Evolutionary conservation across 495 filamentous ascomycete species (phyloP).

Genomic region (Mytilinidion resinicola): DNA sequence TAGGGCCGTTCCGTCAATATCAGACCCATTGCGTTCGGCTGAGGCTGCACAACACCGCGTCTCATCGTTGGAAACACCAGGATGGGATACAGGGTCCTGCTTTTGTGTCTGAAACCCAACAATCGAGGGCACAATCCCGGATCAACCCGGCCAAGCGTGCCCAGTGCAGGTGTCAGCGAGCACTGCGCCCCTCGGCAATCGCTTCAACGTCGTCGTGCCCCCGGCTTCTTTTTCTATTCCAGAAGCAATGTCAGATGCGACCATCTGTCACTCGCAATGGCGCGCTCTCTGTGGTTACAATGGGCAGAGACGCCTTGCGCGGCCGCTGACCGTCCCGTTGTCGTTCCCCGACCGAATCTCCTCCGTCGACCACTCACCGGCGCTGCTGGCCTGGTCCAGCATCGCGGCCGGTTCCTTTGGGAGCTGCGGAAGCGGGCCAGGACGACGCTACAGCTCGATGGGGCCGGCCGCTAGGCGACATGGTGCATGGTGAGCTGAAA

Average conservation of each 20-base stretch:
- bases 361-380: background rate
- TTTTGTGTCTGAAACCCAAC: no score
- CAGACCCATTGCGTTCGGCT: no score
- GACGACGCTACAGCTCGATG: no score
- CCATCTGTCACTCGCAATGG: slow-evolving; percentile 5
- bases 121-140: no score
- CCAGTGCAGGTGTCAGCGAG: slow-evolving; percentile 9
- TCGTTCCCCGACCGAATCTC: no score
- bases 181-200: slow-evolving; percentile 12
- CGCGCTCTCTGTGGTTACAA: background rate
- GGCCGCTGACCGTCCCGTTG: background rate
- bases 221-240: slow-evolving; percentile 6
- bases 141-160: no score
- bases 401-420: background rate
- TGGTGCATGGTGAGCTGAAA: slow-evolving; percentile 9
- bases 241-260: slow-evolving; percentile 17
- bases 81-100: no score
- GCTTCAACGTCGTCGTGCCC: background rate
- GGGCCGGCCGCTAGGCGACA: no score
- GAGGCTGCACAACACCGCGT: no score
- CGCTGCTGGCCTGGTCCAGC: background rate
- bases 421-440: no score
- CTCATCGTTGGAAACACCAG: no score
- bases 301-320: background rate
- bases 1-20: no score